Evolutionary conservation across 345 rosid genomes (phyloP), one percentile per base, ranked within the genome.

Genomic region (Hypericum perforatum): DNA sequence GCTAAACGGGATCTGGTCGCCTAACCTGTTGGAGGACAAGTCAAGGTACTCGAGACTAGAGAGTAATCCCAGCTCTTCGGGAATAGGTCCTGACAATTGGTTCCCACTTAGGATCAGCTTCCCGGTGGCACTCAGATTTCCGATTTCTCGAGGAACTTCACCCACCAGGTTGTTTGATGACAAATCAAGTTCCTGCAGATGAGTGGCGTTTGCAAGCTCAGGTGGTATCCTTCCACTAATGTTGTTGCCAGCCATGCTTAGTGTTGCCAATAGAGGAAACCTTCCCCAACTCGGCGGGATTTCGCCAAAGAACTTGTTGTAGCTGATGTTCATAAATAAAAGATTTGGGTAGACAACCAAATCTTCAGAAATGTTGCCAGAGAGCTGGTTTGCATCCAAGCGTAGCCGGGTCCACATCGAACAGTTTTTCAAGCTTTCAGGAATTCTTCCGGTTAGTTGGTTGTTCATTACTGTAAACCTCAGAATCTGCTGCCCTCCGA

Each of bases 91-190:
- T 0, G 14, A 62, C 6, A 78, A 16, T 16, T 54, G 62, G 37
- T 75, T 78, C 8, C 8, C 52, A 0, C 39, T 15, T 37, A 75
- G 49, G 0, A 0, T 2, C 13, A 71, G 52, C 47, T 0, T 12
- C 0, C 0, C 0, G 45, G 73, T 38, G 6, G 22, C 16, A 8
- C 22, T 41, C 60, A 78, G 42, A 0, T 43, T 62, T 12, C 65
- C 82, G 5, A 78, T 8, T n/a, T 59, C 69, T 10, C 5, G 54
- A 0, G 79, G 79, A 56, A 78, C 64, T 22, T 49, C 49, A 5
- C 74, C 78, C 1, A 9, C n/a, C 8, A 78, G 15, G 45, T 52
- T 45, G 36, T 78, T 78, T 0, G 54, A 70, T 37, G 76, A 78
- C 8, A 78, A 69, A 61, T 78, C 66, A 5, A 78, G 67, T 5